phyloP scores from a whole-genome alignment of 495 filamentous ascomycete genomes.

The Aspergillus kassunensis region DNA sequence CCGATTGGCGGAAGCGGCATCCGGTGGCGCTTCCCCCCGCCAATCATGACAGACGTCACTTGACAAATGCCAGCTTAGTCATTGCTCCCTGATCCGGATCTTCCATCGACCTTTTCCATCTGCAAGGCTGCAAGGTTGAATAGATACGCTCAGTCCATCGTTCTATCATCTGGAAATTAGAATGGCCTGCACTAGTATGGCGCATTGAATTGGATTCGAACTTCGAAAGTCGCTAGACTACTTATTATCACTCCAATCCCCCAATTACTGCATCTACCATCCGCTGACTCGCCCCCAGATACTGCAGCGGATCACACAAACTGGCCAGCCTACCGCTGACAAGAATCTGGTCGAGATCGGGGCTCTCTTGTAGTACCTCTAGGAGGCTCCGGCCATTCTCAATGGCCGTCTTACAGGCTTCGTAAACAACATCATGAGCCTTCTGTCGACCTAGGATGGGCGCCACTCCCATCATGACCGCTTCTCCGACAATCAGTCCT shows the following conservation, averaged over 20 bases:
- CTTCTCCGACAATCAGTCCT: slow-evolving; percentile 51
- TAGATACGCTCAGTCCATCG: no score
- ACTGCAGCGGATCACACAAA: slow-evolving; percentile 49
- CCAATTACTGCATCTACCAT: slow-evolving; percentile 47
- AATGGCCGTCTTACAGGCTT: slow-evolving; percentile 47
- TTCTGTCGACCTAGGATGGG: slow-evolving; percentile 42
- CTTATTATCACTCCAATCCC: not conserved
- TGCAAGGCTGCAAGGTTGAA: no score
- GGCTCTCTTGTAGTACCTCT: slow-evolving; percentile 32
- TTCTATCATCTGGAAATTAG: no score
- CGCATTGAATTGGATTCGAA: not conserved
- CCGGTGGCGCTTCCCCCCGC: no score
- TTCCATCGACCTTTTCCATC: no score
- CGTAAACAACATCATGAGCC: slow-evolving; percentile 53
- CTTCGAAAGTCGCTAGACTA: not conserved
- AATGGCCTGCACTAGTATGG: no score
- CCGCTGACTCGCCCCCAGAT: slow-evolving; percentile 40
- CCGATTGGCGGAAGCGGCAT: no score
- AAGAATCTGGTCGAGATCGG: slow-evolving; percentile 37
- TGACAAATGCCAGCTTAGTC: no score
- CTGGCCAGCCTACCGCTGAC: slow-evolving; percentile 28
- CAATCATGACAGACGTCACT: no score
- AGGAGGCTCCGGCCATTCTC: slow-evolving; percentile 38
- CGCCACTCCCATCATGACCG: slow-evolving; percentile 54
- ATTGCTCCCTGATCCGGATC: no score